Evolutionary conservation across 495 filamentous ascomycete genomes (phyloP), one percentile per base, ranked within the genome.

Genomic region (Xylaria nigripes): DNA sequence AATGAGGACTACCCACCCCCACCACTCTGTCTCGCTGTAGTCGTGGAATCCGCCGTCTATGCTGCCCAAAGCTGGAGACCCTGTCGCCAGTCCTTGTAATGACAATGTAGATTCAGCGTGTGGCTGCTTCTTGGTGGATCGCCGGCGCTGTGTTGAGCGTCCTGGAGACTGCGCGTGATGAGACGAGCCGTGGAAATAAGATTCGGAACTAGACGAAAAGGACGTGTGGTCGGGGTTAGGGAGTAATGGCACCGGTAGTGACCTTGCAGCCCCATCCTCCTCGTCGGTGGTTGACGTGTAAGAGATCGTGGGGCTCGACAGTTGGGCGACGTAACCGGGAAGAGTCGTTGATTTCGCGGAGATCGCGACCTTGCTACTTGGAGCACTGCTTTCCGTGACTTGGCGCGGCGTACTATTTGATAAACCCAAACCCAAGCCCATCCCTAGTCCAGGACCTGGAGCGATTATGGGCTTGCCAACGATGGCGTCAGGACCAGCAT

Each of bases 1-100:
- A 30, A 86, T 69, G 23, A 97, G 74, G 3, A 98, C 84, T 1
- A 95, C 84, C 87, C 90, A 97, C 2, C 93, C 93, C 90, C 91
- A 98, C 82, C 85, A 93, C 62, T 87, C 89, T 15, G 93, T 98
- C 70, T 96, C 91, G 44, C 83, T 81, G 65, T 95, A 95, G 70
- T 94, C 87, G 82, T 86, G 89, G 83, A 85, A 88, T 48, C 85
- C 82, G 8, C 71, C 73, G 46, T 79, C 74, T 19, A 70, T 65
- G 10, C 65, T 51, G 6, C 61, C 52, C 4, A 67, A 64, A 0
- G 72, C 59, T 9, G 74, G 70, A 25, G 74, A 68, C 16, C 53
- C 53, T 12, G 76, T 61, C 0, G 75, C 62, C 27, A 75, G 71
- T 61, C 68, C 72, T 56, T 70, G 65, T 7, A 70, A 70, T 30